phyloP scores from a whole-genome alignment of 228 moss, liverwort and hornwort species.

The Sphagnum magellanicum region DNA sequence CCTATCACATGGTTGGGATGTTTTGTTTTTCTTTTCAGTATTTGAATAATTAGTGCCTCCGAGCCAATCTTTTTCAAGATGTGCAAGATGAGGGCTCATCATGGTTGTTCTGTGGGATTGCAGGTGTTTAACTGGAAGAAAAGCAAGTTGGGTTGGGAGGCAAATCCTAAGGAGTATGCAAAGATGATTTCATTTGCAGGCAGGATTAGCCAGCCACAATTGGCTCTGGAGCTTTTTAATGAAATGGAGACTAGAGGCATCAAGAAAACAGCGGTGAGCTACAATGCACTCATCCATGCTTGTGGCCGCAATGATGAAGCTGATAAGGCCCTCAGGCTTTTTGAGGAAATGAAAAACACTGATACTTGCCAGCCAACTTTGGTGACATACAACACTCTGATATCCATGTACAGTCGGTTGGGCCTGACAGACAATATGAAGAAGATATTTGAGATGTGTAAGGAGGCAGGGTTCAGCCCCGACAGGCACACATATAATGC shows the following conservation, averaged over 20 bases:
- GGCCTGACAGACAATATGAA: conserved; percentile 68
- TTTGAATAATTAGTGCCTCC: background rate
- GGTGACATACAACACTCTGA: conserved; percentile 92
- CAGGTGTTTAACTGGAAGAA: conserved; percentile 99
- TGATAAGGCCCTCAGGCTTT: conserved; percentile 59
- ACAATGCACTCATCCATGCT: conserved; percentile 90
- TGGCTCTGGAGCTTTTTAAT: conserved; percentile 57
- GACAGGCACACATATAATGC: conserved; percentile 88
- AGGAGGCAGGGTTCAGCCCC: conserved; percentile 68
- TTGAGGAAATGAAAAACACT: conserved; percentile 61
- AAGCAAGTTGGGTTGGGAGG: conserved; percentile 67
- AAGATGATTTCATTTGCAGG: conserved; percentile 98
- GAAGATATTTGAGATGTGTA: conserved; percentile 50
- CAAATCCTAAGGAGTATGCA: conserved; percentile 82
- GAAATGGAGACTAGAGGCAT: conserved; percentile 79
- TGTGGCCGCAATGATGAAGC: conserved; percentile 69
- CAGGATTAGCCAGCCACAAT: conserved; percentile 62
- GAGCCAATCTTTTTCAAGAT: background rate
- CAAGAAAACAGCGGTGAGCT: conserved; percentile 59
- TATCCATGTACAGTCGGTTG: conserved; percentile 90
- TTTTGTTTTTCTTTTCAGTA: background rate
- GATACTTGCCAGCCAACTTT: conserved; percentile 87
- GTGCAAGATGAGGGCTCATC: background rate
- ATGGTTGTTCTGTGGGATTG: background rate
- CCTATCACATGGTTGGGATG: background rate